Conservation (phyloP, 257 asterid species). For the Echium plantagineum region DNA sequence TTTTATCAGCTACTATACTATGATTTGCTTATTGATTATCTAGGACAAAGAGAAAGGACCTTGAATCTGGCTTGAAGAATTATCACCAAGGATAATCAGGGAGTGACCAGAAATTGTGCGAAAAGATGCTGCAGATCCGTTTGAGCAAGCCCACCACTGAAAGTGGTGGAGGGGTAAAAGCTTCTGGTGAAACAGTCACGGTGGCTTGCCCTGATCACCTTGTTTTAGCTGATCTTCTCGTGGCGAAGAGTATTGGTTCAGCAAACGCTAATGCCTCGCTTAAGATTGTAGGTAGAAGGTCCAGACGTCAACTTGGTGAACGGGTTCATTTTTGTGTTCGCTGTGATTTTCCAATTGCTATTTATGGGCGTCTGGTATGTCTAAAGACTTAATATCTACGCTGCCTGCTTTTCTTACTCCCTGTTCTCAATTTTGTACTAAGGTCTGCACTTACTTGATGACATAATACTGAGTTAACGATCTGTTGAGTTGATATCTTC, state of each 20-base stretch:
- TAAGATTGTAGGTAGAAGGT: constrained; percentile 79
- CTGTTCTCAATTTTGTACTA: background rate
- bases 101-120: background rate
- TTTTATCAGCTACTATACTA: too few relatives aligned
- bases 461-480: background rate
- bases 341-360: constrained; percentile 84
- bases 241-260: constrained; percentile 79
- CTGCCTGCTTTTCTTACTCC: background rate
- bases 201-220: constrained; percentile 99
- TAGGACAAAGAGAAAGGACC: background rate
- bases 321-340: constrained; percentile 88
- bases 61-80: background rate
- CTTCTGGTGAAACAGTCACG: constrained; percentile 55
- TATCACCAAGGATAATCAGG: background rate
- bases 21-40: too few relatives aligned
- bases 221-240: constrained; percentile 89
- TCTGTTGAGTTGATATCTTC: background rate
- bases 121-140: constrained; percentile 85
- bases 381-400: background rate
- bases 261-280: constrained; percentile 36
- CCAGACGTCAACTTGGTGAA: constrained; percentile 92
- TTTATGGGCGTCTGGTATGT: constrained; percentile 89
- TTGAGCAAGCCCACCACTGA: constrained; percentile 84
- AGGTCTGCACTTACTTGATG: background rate
- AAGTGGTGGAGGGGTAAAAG: constrained; percentile 49